Conservation (phyloP, 164 flowering plant genomes). For the Buxus sempervirens region DNA sequence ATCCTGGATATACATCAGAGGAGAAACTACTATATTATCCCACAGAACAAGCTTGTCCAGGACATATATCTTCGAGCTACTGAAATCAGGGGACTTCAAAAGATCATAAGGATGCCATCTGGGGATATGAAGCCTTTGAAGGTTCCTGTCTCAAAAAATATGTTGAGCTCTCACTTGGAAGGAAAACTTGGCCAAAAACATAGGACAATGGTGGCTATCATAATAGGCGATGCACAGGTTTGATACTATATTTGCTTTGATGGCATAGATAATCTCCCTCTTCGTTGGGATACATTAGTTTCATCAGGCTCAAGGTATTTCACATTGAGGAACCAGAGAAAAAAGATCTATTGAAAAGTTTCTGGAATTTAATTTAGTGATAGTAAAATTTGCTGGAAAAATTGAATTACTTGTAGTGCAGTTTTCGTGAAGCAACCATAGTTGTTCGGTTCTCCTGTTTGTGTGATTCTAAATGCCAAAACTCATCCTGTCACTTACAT, state of each 20-base stretch:
- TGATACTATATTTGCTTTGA: slow-evolving; percentile 8
- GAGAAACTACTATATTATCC: slow-evolving; percentile 62
- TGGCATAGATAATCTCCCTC: neutral
- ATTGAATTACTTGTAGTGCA: no score
- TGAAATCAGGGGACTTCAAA: slow-evolving; percentile 48
- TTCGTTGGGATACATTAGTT: no score
- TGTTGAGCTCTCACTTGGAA: slow-evolving; percentile 74
- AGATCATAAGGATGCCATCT: slow-evolving; percentile 70
- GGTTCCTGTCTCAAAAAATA: slow-evolving; percentile 79
- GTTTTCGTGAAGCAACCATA: no score
- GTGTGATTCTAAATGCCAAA: no score
- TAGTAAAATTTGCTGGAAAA: no score
- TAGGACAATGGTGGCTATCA: slow-evolving; percentile 59
- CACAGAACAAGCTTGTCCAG: slow-evolving; percentile 88
- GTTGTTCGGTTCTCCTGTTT: no score
- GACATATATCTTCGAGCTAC: slow-evolving; percentile 76
- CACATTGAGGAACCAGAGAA: no score
- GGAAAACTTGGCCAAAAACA: slow-evolving; percentile 37
- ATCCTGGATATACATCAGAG: slow-evolving; percentile 54
- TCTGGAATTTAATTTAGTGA: no score
- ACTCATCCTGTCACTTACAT: no score
- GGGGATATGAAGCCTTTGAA: slow-evolving; percentile 74
- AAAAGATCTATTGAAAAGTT: no score
- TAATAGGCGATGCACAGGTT: slow-evolving; percentile 81
- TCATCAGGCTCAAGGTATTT: no score